These are phyloP conservation scores for Fistulinella staudtii DNA, from an alignment of 1,284 basidiomycete genomes.

Conservation along the genomic window DNA sequence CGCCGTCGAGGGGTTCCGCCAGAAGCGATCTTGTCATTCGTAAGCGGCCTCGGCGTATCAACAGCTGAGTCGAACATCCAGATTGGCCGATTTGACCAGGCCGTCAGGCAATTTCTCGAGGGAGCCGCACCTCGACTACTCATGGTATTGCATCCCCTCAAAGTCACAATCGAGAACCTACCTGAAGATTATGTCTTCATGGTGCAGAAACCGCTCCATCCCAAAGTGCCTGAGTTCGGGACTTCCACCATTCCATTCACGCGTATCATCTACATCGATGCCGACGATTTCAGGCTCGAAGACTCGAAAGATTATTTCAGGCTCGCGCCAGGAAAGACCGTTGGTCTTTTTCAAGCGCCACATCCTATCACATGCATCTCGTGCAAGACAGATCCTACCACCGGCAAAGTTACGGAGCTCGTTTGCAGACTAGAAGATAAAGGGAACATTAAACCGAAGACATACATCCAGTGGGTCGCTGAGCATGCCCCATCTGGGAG, in stretches of 20 bases:
- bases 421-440: conserved; percentile 76
- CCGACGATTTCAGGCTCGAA: conserved; percentile 88
- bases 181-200: conserved; percentile 81
- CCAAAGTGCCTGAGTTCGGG: conserved; percentile 90
- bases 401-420: conserved; percentile 77
- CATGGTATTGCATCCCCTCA: conserved; percentile 91
- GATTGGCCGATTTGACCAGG: conserved; percentile 86
- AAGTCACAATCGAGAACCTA: conserved; percentile 89
- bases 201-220: conserved; percentile 91
- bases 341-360: conserved; percentile 95
- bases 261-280: conserved; percentile 88
- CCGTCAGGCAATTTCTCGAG: conserved; percentile 89
- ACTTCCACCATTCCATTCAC: conserved; percentile 85
- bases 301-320: conserved; percentile 98
- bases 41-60: conserved; percentile 91
- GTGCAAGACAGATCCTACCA: conserved; percentile 70
- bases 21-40: conserved; percentile 91
- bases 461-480: conserved; percentile 98
- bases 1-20: conserved; percentile 94
- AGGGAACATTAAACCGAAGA: conserved; percentile 81
- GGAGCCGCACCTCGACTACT: conserved; percentile 84
- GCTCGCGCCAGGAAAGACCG: conserved; percentile 94
- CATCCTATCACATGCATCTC: conserved; percentile 92
- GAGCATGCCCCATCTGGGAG: conserved; percentile 75
- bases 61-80: conserved; percentile 85